A percentile compares a stretch with the other conserved stretches of the same genome.
These are phyloP conservation scores for Decorospora gaudefroyi DNA, from an alignment of 2,329 filamentous ascomycete genomes.

Conservation along the genomic window DNA sequence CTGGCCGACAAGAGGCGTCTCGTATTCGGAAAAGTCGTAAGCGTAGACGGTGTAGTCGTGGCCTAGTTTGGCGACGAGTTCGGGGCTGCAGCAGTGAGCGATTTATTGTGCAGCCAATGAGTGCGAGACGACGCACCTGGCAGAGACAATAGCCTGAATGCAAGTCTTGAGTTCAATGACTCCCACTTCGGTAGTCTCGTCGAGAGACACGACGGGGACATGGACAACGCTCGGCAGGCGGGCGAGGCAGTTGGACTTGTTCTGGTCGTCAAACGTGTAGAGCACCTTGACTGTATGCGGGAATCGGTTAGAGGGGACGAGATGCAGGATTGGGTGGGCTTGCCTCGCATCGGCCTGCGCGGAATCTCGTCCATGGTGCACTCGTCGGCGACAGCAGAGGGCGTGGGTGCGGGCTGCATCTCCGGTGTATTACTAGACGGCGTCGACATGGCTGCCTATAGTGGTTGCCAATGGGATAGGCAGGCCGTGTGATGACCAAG, in stretches of 20 bases:
- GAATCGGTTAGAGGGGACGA: conserved; percentile 23
- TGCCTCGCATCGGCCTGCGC: conserved; percentile 54
- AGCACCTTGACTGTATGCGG: conserved; percentile 79
- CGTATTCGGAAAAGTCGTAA: conserved; percentile 93
- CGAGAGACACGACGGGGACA: conserved; percentile 78
- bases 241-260: conserved; percentile 86
- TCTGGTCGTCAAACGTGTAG: conserved; percentile 91
- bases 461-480: conserved; percentile 19
- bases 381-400: conserved; percentile 30
- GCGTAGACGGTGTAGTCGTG: conserved; percentile 96
- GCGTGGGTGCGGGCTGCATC: conserved; percentile 27
- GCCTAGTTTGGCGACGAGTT: conserved; percentile 73
- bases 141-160: conserved; percentile 75
- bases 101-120: conserved; percentile 15
- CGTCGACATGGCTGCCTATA: conserved; percentile 43
- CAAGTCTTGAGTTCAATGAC: conserved; percentile 86
- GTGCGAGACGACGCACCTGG: conserved; percentile 53
- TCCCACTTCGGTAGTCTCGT: conserved; percentile 80
- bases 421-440: conserved; percentile 30
- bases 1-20: conserved; percentile 90
- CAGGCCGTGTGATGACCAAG: conserved; percentile 25
- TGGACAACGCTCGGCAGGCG: conserved; percentile 78
- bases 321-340: conserved; percentile 23
- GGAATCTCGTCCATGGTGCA: conserved; percentile 42
- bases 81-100: conserved; percentile 67